Evolutionary conservation across 177 flowering plant genomes (phyloP).

Genomic region (Vitis hybrid): DNA sequence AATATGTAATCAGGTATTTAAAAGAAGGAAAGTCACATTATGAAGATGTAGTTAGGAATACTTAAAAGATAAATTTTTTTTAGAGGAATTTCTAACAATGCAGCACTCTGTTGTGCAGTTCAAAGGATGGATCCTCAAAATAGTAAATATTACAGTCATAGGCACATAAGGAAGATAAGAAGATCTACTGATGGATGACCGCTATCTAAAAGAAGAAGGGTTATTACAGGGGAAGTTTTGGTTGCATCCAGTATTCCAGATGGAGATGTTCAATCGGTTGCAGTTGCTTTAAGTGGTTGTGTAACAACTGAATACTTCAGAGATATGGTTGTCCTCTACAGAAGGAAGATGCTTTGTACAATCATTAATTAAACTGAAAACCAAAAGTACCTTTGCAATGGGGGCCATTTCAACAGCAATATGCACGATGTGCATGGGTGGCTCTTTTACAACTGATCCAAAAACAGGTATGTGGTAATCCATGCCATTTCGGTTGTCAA

Average conservation of each 20-base stretch:
- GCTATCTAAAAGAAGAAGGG: too few species aligned
- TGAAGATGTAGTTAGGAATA: too few species aligned
- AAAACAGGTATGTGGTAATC: conserved; percentile 94
- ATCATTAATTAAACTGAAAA: neutral
- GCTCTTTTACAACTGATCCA: conserved; percentile 81
- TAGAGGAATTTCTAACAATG: neutral
- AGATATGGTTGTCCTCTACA: too few species aligned
- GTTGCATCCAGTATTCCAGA: too few species aligned
- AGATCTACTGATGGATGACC: too few species aligned
- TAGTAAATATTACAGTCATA: neutral
- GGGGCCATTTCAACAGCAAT: conserved; percentile 99
- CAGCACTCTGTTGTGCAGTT: neutral
- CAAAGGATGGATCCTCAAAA: neutral
- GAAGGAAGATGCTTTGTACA: neutral
- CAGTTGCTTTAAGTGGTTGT: too few species aligned
- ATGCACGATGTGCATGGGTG: conserved; percentile 96
- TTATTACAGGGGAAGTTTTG: too few species aligned
- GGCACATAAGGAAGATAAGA: too few species aligned
- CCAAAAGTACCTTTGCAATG: conserved; percentile 78
- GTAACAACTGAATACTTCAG: neutral
- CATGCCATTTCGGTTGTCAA: conserved; percentile 83
- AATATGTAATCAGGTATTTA: too few species aligned
- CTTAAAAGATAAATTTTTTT: too few species aligned
- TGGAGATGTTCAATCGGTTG: too few species aligned
- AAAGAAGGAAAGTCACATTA: too few species aligned